These are phyloP conservation scores for Cokeromyces recurvatus DNA, from an alignment of 371 early-diverging fungal genomes.

Conservation along the genomic window DNA sequence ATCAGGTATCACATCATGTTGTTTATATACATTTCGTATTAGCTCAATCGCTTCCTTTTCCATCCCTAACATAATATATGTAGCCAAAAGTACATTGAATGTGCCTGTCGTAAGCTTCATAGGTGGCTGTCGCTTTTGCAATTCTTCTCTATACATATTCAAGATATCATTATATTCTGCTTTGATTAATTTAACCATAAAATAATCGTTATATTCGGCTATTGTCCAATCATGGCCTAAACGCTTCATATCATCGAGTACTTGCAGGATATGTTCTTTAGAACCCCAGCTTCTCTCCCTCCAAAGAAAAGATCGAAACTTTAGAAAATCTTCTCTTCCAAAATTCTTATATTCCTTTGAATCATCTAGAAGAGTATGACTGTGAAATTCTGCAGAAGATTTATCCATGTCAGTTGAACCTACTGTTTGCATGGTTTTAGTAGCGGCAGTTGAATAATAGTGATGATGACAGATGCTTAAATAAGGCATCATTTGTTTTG, in stretches of 20 bases:
- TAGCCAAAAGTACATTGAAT: constrained; percentile 39
- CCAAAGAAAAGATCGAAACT: constrained; percentile 29
- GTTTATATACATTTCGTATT: constrained; percentile 17
- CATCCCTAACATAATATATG: constrained; percentile 27
- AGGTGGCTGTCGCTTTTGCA: background rate
- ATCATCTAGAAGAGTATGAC: too few species aligned
- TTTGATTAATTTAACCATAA: constrained; percentile 34
- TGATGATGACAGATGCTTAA: too few species aligned
- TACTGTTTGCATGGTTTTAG: too few species aligned
- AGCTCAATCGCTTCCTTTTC: constrained; percentile 28
- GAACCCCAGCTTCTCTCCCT: constrained; percentile 25
- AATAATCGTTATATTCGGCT: constrained; percentile 41
- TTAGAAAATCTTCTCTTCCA: constrained; percentile 32
- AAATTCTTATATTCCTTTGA: too few species aligned
- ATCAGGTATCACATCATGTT: constrained; percentile 22
- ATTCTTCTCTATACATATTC: constrained; percentile 13
- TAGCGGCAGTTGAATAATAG: too few species aligned
- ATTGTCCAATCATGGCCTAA: constrained; percentile 26
- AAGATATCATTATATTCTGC: constrained; percentile 34
- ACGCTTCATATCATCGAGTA: constrained; percentile 34
- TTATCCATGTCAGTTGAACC: too few species aligned
- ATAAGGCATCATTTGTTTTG: too few species aligned
- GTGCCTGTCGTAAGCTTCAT: constrained; percentile 24
- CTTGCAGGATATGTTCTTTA: constrained; percentile 31
- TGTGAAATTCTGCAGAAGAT: too few species aligned